Percentiles rank a stretch among this genome's conserved stretches.
phyloP scores from a whole-genome alignment of 352 stramenopile species.

The Globisporangium cystogenes region DNA sequence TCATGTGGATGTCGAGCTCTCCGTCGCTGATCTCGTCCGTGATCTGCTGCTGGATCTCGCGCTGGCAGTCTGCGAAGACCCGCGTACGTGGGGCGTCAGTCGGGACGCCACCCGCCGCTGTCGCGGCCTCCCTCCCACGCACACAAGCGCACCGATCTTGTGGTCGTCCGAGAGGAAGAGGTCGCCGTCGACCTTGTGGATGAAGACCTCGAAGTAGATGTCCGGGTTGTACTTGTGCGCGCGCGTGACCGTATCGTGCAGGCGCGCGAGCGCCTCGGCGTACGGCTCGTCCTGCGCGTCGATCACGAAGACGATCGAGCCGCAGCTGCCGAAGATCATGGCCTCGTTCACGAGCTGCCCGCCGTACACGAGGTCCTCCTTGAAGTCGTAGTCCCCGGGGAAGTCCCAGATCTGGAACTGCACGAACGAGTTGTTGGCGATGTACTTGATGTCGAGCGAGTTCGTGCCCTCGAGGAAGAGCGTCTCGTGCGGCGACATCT shows the following conservation, averaged over 20 bases:
- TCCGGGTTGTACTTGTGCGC: slow-evolving; percentile 92
- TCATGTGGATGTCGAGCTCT: slow-evolving; percentile 91
- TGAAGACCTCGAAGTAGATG: slow-evolving; percentile 98
- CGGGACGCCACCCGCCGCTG: no score
- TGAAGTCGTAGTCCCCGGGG: slow-evolving; percentile 93
- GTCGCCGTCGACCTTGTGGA: slow-evolving; percentile 99
- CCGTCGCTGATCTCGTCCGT: slow-evolving; percentile 94
- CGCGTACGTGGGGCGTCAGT: neutral
- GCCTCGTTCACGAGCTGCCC: slow-evolving; percentile 87
- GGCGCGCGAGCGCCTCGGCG: slow-evolving; percentile 75
- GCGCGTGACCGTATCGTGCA: slow-evolving; percentile 86
- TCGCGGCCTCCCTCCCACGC: no score
- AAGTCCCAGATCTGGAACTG: slow-evolving; percentile 99
- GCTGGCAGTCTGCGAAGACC: slow-evolving; percentile 87
- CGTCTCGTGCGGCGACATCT: slow-evolving; percentile 97
- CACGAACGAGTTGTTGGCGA: slow-evolving; percentile 97
- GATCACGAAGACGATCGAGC: slow-evolving; percentile 96
- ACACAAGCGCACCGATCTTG: slow-evolving; percentile 86
- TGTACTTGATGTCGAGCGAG: slow-evolving; percentile 92
- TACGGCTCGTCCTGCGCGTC: slow-evolving; percentile 96
- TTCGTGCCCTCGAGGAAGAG: slow-evolving; percentile 88
- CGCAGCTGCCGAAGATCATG: slow-evolving; percentile 90
- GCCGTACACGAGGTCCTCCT: slow-evolving; percentile 87
- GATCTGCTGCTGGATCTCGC: slow-evolving; percentile 97
- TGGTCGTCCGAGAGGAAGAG: slow-evolving; percentile 98